Base-by-base conservation (phyloP, 2,329 filamentous ascomycete genomes). In the Trichoderma arundinaceum region DNA sequence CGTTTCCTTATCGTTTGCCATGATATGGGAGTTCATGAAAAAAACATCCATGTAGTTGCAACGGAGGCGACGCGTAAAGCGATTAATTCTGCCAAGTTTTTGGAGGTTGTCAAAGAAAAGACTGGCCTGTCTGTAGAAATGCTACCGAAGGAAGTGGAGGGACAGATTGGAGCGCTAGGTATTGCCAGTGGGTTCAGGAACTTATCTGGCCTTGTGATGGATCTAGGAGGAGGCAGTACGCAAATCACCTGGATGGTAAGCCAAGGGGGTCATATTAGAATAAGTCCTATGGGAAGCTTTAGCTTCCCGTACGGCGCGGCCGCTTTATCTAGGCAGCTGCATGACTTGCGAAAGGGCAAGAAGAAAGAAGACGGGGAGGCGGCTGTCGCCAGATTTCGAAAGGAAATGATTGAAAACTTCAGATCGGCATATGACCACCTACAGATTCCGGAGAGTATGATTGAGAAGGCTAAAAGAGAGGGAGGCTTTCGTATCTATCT, bases 271-370 rank as follows among this genome's bases (percentile, higher is more conserved):
- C 73, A 77, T 1, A 79, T 88, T 13, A 71, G 76, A 19, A 84
- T 85, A 65, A 83, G 84, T 38, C 77, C 83, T 1, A 74, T 74
- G 10, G 86, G 86, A 2, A 84, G 87, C 28, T 83, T 89, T 52
- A 90, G 88, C 69, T 84, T 91, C 69, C 89, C 89, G 0, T 91
- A 90, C 68, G 89, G 89, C 7, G 89, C 89, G 10, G 89, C 89
- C 10, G 89, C 89, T 4, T 76, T 92, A 69, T 86, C 81, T 1
- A 81, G 83, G 70, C 80, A 83, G 58, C 78, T 90, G 7, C 77
- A 76, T 17, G 80, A 82, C 32, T 76, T 82, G 12, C 77, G 74
- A 8, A 71, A 75, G 13, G 77, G 74, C 59, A 76, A 77, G 54
- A 77, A 70, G 38, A 75, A 76, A 32, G 74, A 77, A 4, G 75